Conservation (phyloP, 1,139 yeast genomes). For the Debaryomyces psychrophilus region DNA sequence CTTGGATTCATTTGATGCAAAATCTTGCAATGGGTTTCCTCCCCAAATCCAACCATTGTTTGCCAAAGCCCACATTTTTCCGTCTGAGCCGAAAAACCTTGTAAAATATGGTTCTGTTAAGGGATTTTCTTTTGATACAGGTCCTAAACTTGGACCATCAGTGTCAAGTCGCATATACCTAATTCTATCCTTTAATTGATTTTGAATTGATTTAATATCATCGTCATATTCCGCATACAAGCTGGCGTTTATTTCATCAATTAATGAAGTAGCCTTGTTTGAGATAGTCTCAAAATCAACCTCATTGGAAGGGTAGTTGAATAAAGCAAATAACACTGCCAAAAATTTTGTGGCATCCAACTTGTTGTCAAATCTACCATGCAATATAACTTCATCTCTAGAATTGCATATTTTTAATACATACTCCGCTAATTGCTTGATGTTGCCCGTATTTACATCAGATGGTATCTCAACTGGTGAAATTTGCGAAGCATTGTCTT, state of each 20-base stretch:
- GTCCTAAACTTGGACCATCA: slow-evolving; percentile 79
- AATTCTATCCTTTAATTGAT: slow-evolving; percentile 74
- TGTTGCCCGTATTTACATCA: slow-evolving; percentile 33
- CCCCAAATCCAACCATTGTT: slow-evolving; percentile 99
- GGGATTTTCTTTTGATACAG: slow-evolving; percentile 57
- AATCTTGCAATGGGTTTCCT: slow-evolving; percentile 90
- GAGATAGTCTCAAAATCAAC: slow-evolving; percentile 36
- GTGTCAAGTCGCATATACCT: slow-evolving; percentile 74
- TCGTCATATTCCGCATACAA: slow-evolving; percentile 76
- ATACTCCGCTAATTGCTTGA: slow-evolving; percentile 53
- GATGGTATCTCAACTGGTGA: slow-evolving; percentile 35
- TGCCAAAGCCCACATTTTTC: slow-evolving; percentile 72
- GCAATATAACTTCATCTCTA: slow-evolving; percentile 25
- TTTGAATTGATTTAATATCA: slow-evolving; percentile 65
- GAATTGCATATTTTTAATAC: slow-evolving; percentile 46
- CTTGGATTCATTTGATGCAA: slow-evolving; percentile 77
- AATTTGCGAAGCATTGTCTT: slow-evolving; percentile 24
- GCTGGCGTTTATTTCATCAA: slow-evolving; percentile 78
- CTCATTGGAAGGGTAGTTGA: slow-evolving; percentile 37
- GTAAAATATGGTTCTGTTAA: slow-evolving; percentile 89
- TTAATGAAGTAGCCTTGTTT: slow-evolving; percentile 50
- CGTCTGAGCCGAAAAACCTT: slow-evolving; percentile 55
- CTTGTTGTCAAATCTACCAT: slow-evolving; percentile 53
- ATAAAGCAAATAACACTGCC: slow-evolving; percentile 38
- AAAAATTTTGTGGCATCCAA: slow-evolving; percentile 57